Conservation (phyloP, 495 filamentous ascomycete genomes). For the Parathielavia hyrcaniae region DNA sequence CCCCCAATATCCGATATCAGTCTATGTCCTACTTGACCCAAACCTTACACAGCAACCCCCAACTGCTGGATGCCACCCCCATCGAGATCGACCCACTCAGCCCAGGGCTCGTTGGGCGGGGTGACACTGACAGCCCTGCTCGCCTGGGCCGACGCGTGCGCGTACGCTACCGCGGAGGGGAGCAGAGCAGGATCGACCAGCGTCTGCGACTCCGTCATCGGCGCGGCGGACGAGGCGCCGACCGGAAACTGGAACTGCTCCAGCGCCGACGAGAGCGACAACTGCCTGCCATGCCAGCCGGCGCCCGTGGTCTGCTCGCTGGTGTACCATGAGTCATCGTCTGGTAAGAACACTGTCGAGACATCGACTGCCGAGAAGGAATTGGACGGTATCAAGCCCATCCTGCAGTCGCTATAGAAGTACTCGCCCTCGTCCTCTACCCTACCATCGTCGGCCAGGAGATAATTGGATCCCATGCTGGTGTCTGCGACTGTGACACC, state of each 20-base stretch:
- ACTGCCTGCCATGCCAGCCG: not conserved
- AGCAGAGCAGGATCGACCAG: not conserved
- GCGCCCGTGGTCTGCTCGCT: too few relatives aligned
- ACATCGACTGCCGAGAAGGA: too few relatives aligned
- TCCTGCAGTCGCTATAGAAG: too few relatives aligned
- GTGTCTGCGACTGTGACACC: not conserved
- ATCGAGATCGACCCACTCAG: slow-evolving; percentile 6
- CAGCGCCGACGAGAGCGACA: not conserved
- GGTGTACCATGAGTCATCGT: too few relatives aligned
- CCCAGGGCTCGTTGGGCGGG: not conserved
- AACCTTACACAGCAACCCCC: not conserved
- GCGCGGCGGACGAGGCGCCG: not conserved
- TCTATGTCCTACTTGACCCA: not conserved
- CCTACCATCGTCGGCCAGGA: too few relatives aligned
- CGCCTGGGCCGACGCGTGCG: not conserved
- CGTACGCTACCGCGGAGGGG: not conserved
- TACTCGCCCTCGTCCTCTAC: too few relatives aligned
- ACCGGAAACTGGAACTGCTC: not conserved
- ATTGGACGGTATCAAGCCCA: too few relatives aligned
- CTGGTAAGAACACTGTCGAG: too few relatives aligned
- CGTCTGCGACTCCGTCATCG: not conserved
- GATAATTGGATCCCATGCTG: too few relatives aligned
- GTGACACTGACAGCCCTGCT: not conserved
- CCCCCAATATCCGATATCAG: not conserved
- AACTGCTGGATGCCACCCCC: not conserved